Conservation (phyloP, 2,329 filamentous ascomycete species). For the Plectosphaerella plurivora region DNA sequence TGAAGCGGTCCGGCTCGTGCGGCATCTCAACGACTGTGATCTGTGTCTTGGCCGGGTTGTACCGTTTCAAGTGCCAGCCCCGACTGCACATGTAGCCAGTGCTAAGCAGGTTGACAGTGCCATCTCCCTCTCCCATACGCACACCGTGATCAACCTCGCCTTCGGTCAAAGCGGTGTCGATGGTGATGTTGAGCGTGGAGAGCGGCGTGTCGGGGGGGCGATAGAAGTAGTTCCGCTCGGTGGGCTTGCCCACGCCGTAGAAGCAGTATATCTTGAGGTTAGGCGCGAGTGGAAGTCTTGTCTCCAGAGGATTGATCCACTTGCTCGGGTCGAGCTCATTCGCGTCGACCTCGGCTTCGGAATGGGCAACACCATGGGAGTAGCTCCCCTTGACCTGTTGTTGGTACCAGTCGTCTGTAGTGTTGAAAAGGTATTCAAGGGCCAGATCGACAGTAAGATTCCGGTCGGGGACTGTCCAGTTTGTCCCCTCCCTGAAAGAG, state of each 20-base stretch:
- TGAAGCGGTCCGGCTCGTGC: slow-evolving; percentile 91
- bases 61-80: slow-evolving; percentile 90
- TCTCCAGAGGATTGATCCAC: slow-evolving; percentile 94
- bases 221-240: slow-evolving; percentile 91
- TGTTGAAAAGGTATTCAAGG: slow-evolving; percentile 71
- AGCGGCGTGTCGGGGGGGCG: slow-evolving; percentile 61
- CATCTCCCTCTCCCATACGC: slow-evolving; percentile 93
- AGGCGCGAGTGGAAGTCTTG: slow-evolving; percentile 79
- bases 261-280: slow-evolving; percentile 96
- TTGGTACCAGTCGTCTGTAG: slow-evolving; percentile 81
- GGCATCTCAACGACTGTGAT: slow-evolving; percentile 93
- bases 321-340: slow-evolving; percentile 75
- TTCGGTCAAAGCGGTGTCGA: slow-evolving; percentile 60
- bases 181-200: slow-evolving; percentile 67
- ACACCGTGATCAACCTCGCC: slow-evolving; percentile 77
- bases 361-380: slow-evolving; percentile 84
- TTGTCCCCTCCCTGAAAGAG: slow-evolving; percentile 68
- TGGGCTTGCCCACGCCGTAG: slow-evolving; percentile 91
- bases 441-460: slow-evolving; percentile 83
- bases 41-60: slow-evolving; percentile 80
- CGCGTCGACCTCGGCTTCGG: slow-evolving; percentile 70
- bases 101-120: slow-evolving; percentile 89
- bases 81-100: slow-evolving; percentile 95
- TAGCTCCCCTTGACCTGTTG: slow-evolving; percentile 70
- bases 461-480: slow-evolving; percentile 56